phyloP scores from a whole-genome alignment of 140 eudicot genomes.

The Erigeron philadelphicus region DNA sequence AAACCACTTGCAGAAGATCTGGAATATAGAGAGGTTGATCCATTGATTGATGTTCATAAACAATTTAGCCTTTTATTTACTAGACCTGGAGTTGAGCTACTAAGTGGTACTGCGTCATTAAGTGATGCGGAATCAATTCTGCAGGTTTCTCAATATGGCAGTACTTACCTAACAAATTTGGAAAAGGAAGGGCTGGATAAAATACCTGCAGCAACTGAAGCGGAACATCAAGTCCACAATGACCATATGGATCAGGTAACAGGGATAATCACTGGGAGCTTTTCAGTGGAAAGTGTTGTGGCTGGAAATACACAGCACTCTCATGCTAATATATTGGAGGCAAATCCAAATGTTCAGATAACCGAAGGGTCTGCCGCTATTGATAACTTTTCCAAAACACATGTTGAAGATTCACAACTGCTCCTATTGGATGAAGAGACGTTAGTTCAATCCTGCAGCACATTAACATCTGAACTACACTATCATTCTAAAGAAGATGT shows the following conservation, averaged over 20 bases:
- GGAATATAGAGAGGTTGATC: conserved; percentile 3
- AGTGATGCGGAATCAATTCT: conserved; percentile 24
- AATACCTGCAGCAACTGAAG: conserved; percentile 5
- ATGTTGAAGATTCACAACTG: conserved; percentile 22
- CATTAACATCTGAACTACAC: conserved; percentile 18
- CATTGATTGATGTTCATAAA: conserved; percentile 20
- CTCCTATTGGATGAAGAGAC: conserved; percentile 21
- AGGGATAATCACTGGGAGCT: neutral
- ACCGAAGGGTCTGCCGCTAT: conserved; percentile 8
- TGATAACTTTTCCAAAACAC: conserved; percentile 16
- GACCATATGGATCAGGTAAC: conserved; percentile 15
- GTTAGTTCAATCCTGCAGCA: conserved; percentile 27
- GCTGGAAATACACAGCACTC: conserved; percentile 21
- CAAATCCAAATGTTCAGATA: conserved; percentile 11
- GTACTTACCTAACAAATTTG: conserved; percentile 17
- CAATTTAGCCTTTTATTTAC: neutral
- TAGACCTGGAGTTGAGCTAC: conserved; percentile 5
- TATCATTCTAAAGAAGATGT: conserved; percentile 6
- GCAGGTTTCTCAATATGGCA: conserved; percentile 16
- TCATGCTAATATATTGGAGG: conserved; percentile 16
- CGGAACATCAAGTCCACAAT: no score
- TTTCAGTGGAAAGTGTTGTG: neutral
- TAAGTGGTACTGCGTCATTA: conserved; percentile 21
- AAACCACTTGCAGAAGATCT: neutral
- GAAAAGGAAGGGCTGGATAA: conserved; percentile 20